A percentile compares a stretch with the other conserved stretches of the same genome.
These are phyloP conservation scores for Dendrobium chrysotoxum DNA, from an alignment of 106 monocot species.

Conservation along the genomic window DNA sequence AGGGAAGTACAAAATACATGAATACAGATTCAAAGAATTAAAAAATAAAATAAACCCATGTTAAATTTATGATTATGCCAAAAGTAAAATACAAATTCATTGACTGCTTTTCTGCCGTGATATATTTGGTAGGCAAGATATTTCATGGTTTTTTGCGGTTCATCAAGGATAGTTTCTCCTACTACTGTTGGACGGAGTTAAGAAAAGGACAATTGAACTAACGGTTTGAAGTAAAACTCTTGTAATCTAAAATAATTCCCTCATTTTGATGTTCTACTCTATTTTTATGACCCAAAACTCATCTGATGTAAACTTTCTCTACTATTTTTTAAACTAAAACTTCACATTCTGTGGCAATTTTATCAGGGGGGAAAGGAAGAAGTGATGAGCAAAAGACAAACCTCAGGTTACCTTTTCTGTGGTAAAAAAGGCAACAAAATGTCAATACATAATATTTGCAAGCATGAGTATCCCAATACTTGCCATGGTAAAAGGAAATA, in stretches of 20 bases:
- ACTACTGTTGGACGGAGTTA: background rate
- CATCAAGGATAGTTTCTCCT: background rate
- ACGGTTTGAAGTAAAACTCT: background rate
- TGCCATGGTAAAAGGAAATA: background rate
- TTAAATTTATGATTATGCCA: background rate
- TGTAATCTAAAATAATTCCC: background rate
- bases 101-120: background rate
- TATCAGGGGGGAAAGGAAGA: background rate
- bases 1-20: background rate
- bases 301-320: background rate
- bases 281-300: background rate
- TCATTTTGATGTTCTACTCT: background rate
- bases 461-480: no score
- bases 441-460: background rate
- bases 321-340: background rate
- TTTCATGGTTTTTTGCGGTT: background rate
- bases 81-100: background rate
- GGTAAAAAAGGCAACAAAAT: background rate
- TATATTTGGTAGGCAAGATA: background rate
- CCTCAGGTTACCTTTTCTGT: background rate
- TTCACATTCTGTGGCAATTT: background rate
- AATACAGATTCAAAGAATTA: background rate
- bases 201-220: background rate
- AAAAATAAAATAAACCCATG: background rate
- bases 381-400: background rate